These are phyloP conservation scores for Acacia crassicarpa DNA, from an alignment of 306 rosid genomes.

Conservation along the genomic window DNA sequence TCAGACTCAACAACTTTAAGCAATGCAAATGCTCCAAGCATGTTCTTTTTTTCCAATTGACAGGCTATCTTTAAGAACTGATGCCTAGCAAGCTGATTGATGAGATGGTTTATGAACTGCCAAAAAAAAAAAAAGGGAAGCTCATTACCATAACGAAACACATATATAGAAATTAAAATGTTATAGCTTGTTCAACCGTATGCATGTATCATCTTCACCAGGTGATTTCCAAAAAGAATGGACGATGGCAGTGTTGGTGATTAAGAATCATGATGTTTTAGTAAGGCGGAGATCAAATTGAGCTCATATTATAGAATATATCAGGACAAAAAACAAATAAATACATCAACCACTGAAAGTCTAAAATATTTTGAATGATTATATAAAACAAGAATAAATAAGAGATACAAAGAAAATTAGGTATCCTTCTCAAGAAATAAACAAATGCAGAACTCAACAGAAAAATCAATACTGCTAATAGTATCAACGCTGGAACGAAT, in stretches of 20 bases:
- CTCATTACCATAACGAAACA: conserved; percentile 22
- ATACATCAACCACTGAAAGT: not conserved
- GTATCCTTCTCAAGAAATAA: not conserved
- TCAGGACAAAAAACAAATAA: not conserved
- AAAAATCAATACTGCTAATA: not conserved
- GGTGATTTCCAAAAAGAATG: conserved; percentile 2
- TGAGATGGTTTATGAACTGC: conserved; percentile 95
- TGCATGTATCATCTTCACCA: not conserved
- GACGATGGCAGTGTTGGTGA: not conserved
- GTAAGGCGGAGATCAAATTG: not conserved
- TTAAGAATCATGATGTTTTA: not conserved
- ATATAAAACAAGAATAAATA: not conserved
- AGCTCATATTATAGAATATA: not conserved
- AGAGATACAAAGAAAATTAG: not conserved
- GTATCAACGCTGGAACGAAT: not conserved
- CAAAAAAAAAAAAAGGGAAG: conserved; percentile 30
- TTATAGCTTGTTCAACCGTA: conserved; percentile 20
- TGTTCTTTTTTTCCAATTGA: conserved; percentile 89
- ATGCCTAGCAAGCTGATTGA: conserved; percentile 94
- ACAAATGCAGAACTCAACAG: not conserved
- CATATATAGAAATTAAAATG: conserved; percentile 21
- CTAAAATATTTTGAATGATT: not conserved
- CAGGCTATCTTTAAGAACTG: conserved; percentile 91
- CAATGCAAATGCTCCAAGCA: conserved; percentile 92
- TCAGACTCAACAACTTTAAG: conserved; percentile 93